Conservation (phyloP, 805 yeast genomes). For the Sugiyamaella valdiviana region DNA sequence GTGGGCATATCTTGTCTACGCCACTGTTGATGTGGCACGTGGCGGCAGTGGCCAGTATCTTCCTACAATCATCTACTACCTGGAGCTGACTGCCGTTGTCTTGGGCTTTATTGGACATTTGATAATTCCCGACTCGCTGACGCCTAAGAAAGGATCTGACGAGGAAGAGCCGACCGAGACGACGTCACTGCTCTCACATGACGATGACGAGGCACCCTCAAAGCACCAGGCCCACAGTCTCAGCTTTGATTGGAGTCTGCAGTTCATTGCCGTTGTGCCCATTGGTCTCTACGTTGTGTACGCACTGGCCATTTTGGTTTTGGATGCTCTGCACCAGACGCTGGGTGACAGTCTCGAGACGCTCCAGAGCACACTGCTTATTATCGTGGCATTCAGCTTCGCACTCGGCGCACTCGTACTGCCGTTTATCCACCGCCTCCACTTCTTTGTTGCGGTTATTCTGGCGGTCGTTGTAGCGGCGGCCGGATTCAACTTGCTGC, state of each 20-base stretch:
- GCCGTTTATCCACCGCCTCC: slow-evolving; percentile 66
- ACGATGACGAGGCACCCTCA: slow-evolving; percentile 1
- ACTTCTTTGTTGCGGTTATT: slow-evolving; percentile 42
- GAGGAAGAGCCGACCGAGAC: slow-evolving; percentile 6
- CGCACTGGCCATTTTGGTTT: slow-evolving; percentile 47
- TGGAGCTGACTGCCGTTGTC: slow-evolving; percentile 36
- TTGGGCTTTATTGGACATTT: slow-evolving; percentile 42
- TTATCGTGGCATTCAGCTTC: background rate
- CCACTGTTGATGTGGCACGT: slow-evolving; percentile 44
- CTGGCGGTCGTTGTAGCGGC: slow-evolving; percentile 39
- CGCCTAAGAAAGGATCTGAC: slow-evolving; percentile 7
- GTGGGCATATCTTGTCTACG: slow-evolving; percentile 52
- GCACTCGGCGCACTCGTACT: slow-evolving; percentile 39
- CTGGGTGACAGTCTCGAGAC: slow-evolving; percentile 56
- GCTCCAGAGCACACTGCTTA: slow-evolving; percentile 31
- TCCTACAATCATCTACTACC: slow-evolving; percentile 34
- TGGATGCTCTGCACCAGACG: slow-evolving; percentile 65
- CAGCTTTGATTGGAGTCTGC: slow-evolving; percentile 75
- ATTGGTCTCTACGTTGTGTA: slow-evolving; percentile 49
- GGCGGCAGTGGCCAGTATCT: slow-evolving; percentile 45
- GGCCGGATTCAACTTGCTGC: slow-evolving; percentile 30
- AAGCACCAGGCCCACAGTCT: slow-evolving; percentile 1
- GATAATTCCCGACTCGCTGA: slow-evolving; percentile 19
- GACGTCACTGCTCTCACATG: background rate
- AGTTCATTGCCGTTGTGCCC: slow-evolving; percentile 65